Evolutionary conservation across 2,329 filamentous ascomycete genomes (phyloP), one percentile per base, ranked within the genome.

Genomic region (Venturia aucupariae): DNA sequence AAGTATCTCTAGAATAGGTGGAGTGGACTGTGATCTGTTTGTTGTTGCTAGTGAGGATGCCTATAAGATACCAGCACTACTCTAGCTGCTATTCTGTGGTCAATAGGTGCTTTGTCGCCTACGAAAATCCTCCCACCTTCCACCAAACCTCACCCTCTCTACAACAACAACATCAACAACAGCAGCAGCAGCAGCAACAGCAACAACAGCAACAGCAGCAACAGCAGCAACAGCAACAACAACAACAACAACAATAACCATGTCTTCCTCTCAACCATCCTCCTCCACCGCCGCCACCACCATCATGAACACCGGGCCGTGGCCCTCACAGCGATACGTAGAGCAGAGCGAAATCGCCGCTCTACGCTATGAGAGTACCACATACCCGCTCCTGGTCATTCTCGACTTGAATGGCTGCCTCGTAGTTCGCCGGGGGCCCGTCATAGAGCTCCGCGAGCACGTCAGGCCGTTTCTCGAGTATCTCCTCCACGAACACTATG

Each of bases 321-420:
- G 13, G 27, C 51, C 51, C 30, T 8, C 51, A 35, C 15, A n/a
- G 15, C 27, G 30, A 22, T 57, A 57, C 27, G 27, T 57, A 17
- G 51, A 24, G 27, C 17, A 30, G 24, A 57, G 51, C 51, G 30
- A 57, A 19, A 19, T 17, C 46, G 24, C 46, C 22, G 46, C 46
- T 15, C 46, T 15, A 11, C 46, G 46, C 46, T 51, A 11, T 22
- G 2, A 22, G 6, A 48, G 6, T 5, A 57, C 17, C 3, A 32
- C 35, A n/a, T 22, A 19, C 8, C 63, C 63, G 11, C 38, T 64
- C 2, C 63, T 64, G 8, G 15, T 64, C 19, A 39, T 64, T 39
- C 54, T 62, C n/a, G 63, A 64, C 44, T 30, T 64, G 13, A 64
- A 64, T 48, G 63, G 63, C 51, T 63, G 57, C 10, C 63, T 64